These are phyloP conservation scores for Amoebophrya sp. DNA, from an alignment of 169 alveolate genomes.

Conservation along the genomic window DNA sequence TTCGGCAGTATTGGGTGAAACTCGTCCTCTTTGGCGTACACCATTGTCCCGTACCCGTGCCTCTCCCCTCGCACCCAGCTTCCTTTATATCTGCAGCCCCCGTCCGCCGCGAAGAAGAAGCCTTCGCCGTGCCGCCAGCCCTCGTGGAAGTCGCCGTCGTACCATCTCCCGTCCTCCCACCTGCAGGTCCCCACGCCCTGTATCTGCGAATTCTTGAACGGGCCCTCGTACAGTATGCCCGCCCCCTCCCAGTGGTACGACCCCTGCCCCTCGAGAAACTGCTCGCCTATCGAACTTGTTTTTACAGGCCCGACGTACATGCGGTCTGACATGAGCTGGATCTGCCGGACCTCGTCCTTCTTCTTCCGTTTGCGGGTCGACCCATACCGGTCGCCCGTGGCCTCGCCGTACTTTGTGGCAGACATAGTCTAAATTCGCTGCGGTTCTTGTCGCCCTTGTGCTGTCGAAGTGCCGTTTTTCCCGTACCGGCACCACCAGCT, in stretches of 20 bases:
- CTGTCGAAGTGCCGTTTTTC: too few relatives aligned
- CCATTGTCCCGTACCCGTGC: neutral
- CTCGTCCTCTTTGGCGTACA: neutral
- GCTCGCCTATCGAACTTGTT: neutral
- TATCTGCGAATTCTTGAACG: neutral
- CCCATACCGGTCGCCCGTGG: too few relatives aligned
- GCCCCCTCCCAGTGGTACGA: neutral
- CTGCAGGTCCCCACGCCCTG: neutral
- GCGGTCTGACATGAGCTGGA: neutral
- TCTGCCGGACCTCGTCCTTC: neutral
- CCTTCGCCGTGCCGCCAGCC: neutral
- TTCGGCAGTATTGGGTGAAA: neutral
- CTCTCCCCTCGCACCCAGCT: neutral
- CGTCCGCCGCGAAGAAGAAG: neutral
- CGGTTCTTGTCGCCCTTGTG: too few relatives aligned
- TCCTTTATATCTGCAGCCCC: neutral
- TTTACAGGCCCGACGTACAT: neutral
- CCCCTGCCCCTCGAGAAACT: neutral
- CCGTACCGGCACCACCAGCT: too few relatives aligned
- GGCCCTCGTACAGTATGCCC: neutral
- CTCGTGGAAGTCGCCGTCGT: neutral
- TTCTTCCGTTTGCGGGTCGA: too few relatives aligned
- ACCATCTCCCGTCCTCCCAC: neutral
- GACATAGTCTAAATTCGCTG: too few relatives aligned
- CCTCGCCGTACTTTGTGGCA: too few relatives aligned